Conservation (phyloP, 768 basidiomycete genomes). For the Pleurotus ostreatus region DNA sequence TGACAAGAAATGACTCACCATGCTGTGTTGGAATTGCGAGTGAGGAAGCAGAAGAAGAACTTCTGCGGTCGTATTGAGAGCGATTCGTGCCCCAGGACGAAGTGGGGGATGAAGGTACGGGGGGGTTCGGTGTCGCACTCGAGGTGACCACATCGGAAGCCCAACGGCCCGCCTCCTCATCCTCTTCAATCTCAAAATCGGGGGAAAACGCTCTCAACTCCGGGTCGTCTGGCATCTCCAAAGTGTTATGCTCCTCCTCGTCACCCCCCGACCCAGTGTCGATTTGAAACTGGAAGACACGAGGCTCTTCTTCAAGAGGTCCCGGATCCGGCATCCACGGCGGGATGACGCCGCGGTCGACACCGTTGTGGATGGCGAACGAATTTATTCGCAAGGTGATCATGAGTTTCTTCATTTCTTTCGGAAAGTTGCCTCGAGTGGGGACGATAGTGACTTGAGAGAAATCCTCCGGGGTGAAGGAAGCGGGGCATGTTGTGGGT, state of each 20-base stretch:
- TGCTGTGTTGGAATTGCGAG: not conserved
- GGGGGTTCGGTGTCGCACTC: no score
- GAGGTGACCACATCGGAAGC: no score
- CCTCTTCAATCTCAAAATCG: not conserved
- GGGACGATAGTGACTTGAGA: constrained; percentile 40
- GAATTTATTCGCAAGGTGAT: constrained; percentile 73
- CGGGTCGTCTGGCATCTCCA: not conserved
- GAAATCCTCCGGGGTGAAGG: not conserved
- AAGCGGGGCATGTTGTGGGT: constrained; percentile 36
- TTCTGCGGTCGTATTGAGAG: not conserved
- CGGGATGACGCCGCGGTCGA: constrained; percentile 32
- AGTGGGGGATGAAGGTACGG: not conserved
- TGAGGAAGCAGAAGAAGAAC: not conserved
- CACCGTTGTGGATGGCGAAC: constrained; percentile 60
- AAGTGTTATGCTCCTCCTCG: not conserved
- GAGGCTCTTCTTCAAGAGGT: constrained; percentile 57
- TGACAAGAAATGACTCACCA: not conserved
- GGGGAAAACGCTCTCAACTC: constrained; percentile 5
- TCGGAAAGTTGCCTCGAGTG: constrained; percentile 67
- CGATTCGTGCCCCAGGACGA: not conserved
- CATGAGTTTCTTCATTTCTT: constrained; percentile 75
- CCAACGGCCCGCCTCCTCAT: not conserved
- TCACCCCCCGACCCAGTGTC: constrained; percentile 21
- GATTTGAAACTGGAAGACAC: constrained; percentile 66
- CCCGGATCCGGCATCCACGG: constrained; percentile 45